phyloP scores from a whole-genome alignment of 352 stramenopile genomes.

The Thalassiosira hispida region DNA sequence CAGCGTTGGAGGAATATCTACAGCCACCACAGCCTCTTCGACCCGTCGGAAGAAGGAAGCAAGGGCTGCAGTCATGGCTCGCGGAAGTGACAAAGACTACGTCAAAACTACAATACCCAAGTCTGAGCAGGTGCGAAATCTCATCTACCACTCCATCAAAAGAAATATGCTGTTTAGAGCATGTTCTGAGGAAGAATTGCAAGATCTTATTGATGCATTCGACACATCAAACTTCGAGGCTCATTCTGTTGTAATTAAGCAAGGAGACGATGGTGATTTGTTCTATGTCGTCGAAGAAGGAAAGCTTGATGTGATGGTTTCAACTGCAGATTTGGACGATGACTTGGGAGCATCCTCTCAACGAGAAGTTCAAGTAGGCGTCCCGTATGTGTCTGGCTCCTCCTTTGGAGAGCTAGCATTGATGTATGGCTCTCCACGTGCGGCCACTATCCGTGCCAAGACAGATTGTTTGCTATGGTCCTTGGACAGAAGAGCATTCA shows the following conservation, averaged over 20 bases:
- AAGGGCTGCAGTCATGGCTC: conserved; percentile 54
- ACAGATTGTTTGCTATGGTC: conserved; percentile 90
- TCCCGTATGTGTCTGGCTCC: conserved; percentile 64
- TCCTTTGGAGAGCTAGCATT: conserved; percentile 96
- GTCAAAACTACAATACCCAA: conserved; percentile 75
- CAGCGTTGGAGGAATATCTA: conserved; percentile 6
- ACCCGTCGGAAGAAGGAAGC: conserved; percentile 40
- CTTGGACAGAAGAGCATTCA: conserved; percentile 87
- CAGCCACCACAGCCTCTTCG: conserved; percentile 16
- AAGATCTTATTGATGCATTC: conserved; percentile 80
- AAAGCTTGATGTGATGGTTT: conserved; percentile 74
- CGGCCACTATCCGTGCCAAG: conserved; percentile 90
- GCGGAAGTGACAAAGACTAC: conserved; percentile 47
- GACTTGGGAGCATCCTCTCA: conserved; percentile 1
- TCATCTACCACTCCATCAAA: conserved; percentile 79
- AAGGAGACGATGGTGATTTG: conserved; percentile 81
- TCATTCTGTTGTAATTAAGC: conserved; percentile 76
- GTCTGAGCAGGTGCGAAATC: conserved; percentile 63
- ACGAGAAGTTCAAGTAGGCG: conserved; percentile 55
- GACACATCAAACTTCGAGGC: conserved; percentile 64
- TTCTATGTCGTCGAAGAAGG: conserved; percentile 86
- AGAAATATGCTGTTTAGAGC: conserved; percentile 82
- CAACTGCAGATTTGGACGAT: conserved; percentile 21
- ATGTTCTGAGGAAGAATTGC: conserved; percentile 66
- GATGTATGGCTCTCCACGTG: conserved; percentile 95